phyloP scores from a whole-genome alignment of 345 rosid species.

The Mercurialis annua region DNA sequence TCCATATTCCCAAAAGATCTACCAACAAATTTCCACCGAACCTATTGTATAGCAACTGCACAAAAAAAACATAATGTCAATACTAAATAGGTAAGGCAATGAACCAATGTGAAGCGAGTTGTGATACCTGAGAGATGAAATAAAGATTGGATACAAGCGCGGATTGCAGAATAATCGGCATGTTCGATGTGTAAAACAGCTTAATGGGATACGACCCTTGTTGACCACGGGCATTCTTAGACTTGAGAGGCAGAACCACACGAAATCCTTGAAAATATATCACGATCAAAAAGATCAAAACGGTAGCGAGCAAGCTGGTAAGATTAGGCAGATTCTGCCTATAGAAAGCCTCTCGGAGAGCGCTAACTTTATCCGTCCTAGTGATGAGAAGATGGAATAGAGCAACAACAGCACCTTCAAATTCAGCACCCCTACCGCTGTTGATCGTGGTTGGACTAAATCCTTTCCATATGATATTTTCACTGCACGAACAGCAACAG shows the following conservation, averaged over 20 bases:
- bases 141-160: constrained; percentile 80
- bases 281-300: constrained; percentile 73
- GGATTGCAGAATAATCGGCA: constrained; percentile 85
- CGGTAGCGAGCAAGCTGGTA: constrained; percentile 78
- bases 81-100: background rate
- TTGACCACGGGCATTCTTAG: constrained; percentile 91
- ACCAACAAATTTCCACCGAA: constrained; percentile 78
- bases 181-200: constrained; percentile 85
- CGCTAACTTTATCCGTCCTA: constrained; percentile 69
- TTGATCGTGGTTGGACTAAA: constrained; percentile 87
- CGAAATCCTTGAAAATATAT: constrained; percentile 96
- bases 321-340: constrained; percentile 87
- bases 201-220: constrained; percentile 91
- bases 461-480: constrained; percentile 83
- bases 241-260: constrained; percentile 82
- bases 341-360: constrained; percentile 81
- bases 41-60: constrained; percentile 74
- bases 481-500: constrained; percentile 36
- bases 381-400: constrained; percentile 77
- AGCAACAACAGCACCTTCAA: constrained; percentile 92
- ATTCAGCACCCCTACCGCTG: constrained; percentile 87
- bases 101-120: background rate
- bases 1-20: constrained; percentile 79
- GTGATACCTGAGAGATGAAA: constrained; percentile 78
- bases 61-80: background rate